Base-by-base conservation (phyloP, 2,329 filamentous ascomycete species). In the Pseudovirgaria hyperparasitica region DNA sequence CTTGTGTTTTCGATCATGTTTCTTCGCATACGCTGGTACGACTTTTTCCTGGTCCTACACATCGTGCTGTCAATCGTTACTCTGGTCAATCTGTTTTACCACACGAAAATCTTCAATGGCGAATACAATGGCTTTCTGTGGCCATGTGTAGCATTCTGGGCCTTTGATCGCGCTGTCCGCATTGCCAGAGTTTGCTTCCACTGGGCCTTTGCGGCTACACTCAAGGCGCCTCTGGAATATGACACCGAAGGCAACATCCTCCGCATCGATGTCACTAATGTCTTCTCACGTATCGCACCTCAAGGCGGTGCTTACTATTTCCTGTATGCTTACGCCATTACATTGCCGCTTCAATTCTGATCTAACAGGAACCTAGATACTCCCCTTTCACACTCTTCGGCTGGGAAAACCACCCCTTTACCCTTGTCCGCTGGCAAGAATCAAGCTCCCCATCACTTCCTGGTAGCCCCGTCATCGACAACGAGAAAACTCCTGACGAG, bases 341-440 rank as follows among this genome's bases (percentile, higher is more conserved):
- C n/a, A n/a, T n/a, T n/a, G n/a, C n/a, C n/a, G n/a, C n/a, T n/a
- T n/a, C n/a, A n/a, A n/a, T n/a, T n/a, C n/a, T n/a, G n/a, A n/a
- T n/a, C n/a, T n/a, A n/a, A n/a, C n/a, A n/a, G n/a, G n/a, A n/a
- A n/a, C n/a, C n/a, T n/a, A n/a, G n/a, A n/a, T n/a, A n/a, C n/a
- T n/a, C n/a, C n/a, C n/a, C 61, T 0, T 44, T 58, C 4, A 49
- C 52, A 11, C 43, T 59, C 9, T 49, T 50, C 6, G 52, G 61
- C 3, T 68, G 60, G 48, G 58, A 68, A 29, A 67, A 55, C 28
- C 65, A 69, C 33, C 65, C 65, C 1, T 68, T 69, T 37, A 63
- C 58, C 0, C 36, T 63, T 2, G 58, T 52, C 23, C 37, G 38
- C 0, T 54, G 27, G n/a, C n/a, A n/a, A n/a, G n/a, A n/a, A n/a